phyloP scores from a whole-genome alignment of 495 filamentous ascomycete species.

The Xylaria sp. region DNA sequence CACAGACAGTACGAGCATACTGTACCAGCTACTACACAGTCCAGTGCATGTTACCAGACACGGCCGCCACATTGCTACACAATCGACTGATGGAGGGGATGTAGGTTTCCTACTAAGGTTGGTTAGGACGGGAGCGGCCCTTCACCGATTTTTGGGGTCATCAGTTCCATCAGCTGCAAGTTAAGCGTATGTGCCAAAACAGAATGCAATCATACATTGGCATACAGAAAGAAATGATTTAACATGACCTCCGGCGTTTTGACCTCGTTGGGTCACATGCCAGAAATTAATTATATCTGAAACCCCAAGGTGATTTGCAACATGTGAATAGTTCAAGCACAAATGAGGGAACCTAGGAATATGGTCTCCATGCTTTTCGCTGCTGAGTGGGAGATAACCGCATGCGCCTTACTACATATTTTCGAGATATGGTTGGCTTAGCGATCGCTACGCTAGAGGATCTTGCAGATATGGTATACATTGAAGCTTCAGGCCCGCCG shows the following conservation, averaged over 20 bases:
- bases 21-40: constrained; percentile 4
- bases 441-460: background rate
- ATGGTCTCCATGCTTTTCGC: background rate
- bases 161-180: background rate
- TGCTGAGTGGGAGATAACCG: background rate
- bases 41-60: background rate
- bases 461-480: background rate
- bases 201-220: background rate
- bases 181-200: background rate
- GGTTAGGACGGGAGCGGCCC: background rate
- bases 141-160: background rate
- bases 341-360: background rate
- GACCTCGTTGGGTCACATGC: background rate
- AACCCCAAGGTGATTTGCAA: background rate
- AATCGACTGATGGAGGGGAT: background rate
- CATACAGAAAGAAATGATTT: background rate
- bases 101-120: background rate
- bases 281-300: background rate
- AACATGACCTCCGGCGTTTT: background rate
- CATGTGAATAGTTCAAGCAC: background rate
- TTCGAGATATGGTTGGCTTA: background rate
- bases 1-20: constrained; percentile 12
- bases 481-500: background rate
- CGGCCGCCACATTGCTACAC: background rate
- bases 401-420: background rate